A percentile compares a stretch with the other conserved stretches of the same genome.
Evolutionary conservation across 805 yeast genomes (phyloP).

Genomic region (Saturnispora quitensis): DNA sequence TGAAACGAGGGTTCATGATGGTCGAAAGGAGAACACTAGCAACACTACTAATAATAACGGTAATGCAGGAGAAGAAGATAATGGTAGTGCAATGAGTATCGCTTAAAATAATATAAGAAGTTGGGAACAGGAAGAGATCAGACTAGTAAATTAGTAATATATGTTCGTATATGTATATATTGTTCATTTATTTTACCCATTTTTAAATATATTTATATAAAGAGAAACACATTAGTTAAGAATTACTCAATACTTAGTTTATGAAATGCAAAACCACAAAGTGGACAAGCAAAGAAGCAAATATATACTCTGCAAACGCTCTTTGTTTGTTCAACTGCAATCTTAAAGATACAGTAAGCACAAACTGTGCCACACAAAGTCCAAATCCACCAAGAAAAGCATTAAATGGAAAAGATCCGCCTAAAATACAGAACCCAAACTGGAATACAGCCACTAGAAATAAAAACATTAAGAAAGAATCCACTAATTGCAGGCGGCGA

Average conservation of each 20-base stretch:
- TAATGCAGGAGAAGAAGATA: slow-evolving; percentile 21
- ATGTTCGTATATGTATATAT: background rate
- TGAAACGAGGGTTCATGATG: slow-evolving; percentile 8
- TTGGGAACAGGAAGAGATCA: no score
- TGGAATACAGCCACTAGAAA: slow-evolving; percentile 71
- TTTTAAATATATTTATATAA: background rate
- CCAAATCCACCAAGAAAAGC: slow-evolving; percentile 92
- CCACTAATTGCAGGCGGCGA: slow-evolving; percentile 56
- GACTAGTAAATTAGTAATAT: background rate
- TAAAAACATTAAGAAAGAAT: slow-evolving; percentile 63
- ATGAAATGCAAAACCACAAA: slow-evolving; percentile 87
- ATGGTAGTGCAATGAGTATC: slow-evolving; percentile 26
- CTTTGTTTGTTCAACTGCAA: slow-evolving; percentile 27
- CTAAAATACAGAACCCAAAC: slow-evolving; percentile 62
- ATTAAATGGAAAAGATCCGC: slow-evolving; percentile 93
- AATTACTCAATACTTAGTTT: slow-evolving; percentile 36
- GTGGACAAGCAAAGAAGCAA: slow-evolving; percentile 83
- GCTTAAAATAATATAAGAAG: slow-evolving; percentile 15
- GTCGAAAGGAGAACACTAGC: slow-evolving; percentile 7
- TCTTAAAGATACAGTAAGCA: slow-evolving; percentile 72
- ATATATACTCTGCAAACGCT: slow-evolving; percentile 61
- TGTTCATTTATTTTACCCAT: background rate
- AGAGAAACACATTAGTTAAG: background rate
- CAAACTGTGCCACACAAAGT: slow-evolving; percentile 92
- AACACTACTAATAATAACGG: slow-evolving; percentile 13